phyloP scores from a whole-genome alignment of 139 green algal genomes.

The Micractinium conductrix region DNA sequence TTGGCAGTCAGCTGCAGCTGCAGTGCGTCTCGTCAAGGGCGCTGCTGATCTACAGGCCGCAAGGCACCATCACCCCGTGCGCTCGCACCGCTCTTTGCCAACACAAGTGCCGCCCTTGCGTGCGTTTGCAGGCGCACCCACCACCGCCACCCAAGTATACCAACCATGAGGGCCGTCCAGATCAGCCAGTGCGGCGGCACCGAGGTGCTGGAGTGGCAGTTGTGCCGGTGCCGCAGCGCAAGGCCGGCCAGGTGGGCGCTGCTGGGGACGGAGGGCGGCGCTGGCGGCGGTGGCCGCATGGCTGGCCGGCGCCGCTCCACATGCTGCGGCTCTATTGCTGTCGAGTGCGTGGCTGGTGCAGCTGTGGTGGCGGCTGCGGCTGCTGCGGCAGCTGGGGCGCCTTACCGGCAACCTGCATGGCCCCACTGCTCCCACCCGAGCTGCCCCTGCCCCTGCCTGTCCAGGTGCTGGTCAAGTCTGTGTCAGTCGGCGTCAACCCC shows the following conservation, averaged over 20 bases:
- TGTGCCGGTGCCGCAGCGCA: background rate
- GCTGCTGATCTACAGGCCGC: no score
- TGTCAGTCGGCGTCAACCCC: slow-evolving; percentile 2
- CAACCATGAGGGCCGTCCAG: slow-evolving; percentile 2
- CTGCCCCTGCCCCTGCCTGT: background rate
- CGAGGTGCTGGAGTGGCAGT: slow-evolving; percentile 24
- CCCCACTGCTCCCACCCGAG: background rate
- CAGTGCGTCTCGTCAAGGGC: no score
- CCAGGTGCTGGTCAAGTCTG: slow-evolving; percentile 23
- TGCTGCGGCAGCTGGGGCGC: background rate
- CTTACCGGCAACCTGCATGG: background rate
- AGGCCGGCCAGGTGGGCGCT: background rate
- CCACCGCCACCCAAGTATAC: no score
- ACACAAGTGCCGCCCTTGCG: no score
- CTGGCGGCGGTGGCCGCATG: background rate
- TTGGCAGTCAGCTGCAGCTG: no score
- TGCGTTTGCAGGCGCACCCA: no score
- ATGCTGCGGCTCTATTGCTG: background rate
- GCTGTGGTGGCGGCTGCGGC: background rate
- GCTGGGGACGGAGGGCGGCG: no score
- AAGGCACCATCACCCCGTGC: no score
- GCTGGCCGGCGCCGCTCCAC: background rate
- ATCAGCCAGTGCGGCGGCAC: slow-evolving; percentile 14
- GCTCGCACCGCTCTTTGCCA: no score
- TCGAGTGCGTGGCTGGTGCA: no score